A percentile compares a stretch with the other conserved stretches of the same genome.
phyloP scores from a whole-genome alignment of 1,284 basidiomycete genomes.

The Tilletia horrida region DNA sequence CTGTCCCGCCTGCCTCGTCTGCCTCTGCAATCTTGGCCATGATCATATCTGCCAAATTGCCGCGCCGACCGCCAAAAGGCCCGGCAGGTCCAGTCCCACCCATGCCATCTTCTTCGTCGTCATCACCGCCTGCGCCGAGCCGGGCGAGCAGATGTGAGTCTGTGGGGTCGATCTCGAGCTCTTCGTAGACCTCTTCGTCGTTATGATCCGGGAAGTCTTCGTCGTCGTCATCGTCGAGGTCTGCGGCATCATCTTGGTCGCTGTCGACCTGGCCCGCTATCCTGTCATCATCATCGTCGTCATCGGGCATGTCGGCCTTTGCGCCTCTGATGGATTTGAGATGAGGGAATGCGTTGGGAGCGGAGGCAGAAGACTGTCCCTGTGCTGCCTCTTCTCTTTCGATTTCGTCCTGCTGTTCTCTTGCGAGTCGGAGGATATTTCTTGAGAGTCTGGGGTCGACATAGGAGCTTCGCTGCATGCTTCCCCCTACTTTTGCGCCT shows the following conservation, averaged over 20 bases:
- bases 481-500: slow-evolving; percentile 34
- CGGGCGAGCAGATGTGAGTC: slow-evolving; percentile 48
- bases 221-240: slow-evolving; percentile 49
- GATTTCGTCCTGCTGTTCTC: slow-evolving; percentile 84
- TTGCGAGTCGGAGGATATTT: slow-evolving; percentile 86
- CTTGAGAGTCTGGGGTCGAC: slow-evolving; percentile 68
- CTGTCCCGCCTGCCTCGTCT: slow-evolving; percentile 59
- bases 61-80: slow-evolving; percentile 22
- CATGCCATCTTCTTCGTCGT: slow-evolving; percentile 21
- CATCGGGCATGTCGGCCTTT: slow-evolving; percentile 60
- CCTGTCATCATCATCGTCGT: slow-evolving; percentile 50
- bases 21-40: slow-evolving; percentile 78
- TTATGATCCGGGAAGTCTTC: slow-evolving; percentile 36
- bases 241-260: slow-evolving; percentile 38
- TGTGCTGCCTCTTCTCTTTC: slow-evolving; percentile 50
- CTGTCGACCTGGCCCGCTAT: slow-evolving; percentile 8
- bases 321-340: slow-evolving; percentile 6
- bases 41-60: slow-evolving; percentile 80
- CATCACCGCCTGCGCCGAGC: slow-evolving; percentile 38
- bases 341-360: background rate
- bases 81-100: background rate
- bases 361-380: slow-evolving; percentile 22
- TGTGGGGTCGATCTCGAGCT: slow-evolving; percentile 50
- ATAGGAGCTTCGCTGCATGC: slow-evolving; percentile 22
- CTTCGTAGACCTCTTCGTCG: slow-evolving; percentile 44